Base-by-base conservation (phyloP, 2,329 filamentous ascomycete species). In the Penicillium sp. region DNA sequence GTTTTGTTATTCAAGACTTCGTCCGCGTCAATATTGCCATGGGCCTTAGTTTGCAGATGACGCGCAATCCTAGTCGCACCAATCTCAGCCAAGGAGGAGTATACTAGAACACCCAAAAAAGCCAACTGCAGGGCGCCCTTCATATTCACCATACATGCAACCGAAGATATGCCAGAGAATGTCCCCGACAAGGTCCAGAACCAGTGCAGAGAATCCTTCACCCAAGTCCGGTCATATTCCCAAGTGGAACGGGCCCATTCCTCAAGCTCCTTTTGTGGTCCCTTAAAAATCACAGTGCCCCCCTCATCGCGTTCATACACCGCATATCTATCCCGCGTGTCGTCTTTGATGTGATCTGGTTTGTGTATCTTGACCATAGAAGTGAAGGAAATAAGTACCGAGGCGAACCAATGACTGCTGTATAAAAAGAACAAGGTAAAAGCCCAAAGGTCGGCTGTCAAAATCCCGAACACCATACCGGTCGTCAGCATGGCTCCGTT, bases 121-220 rank as follows among this genome's bases (percentile, higher is more conserved):
- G 55, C 68, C 11, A 72, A 57, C 41, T 72, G 69, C 56, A 70
- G 58, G 28, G 60, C 59, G 4, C 69, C 66, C 8, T 59, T 60
- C 69, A 72, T 72, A 33, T 72, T 72, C 17, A 71, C 69, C 69
- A 71, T 71, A 50, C 68, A 71, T 9, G 69, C 68, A n/a, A 70
- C 61, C 1, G 68, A 71, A 4, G 62, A 56, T 3, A 69, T 61
- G 0, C 65, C 67, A 3, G 65, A 63, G 19, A 69, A 25, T 2
- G 67, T 65, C 3, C 69, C 69, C 0, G 63, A 67, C 1, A 60
- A 33, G 36, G 67, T 65, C 66, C 67, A 71, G 7, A 63, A 56
- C 67, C 66, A 71, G 55, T 71, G 69, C 9, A 68, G 49, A n/a
- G 22, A 41, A 16, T 65, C 58, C 12, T 63, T 60, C 19, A 53